phyloP scores from a whole-genome alignment of 495 filamentous ascomycete genomes.

The Xylaria grammica region DNA sequence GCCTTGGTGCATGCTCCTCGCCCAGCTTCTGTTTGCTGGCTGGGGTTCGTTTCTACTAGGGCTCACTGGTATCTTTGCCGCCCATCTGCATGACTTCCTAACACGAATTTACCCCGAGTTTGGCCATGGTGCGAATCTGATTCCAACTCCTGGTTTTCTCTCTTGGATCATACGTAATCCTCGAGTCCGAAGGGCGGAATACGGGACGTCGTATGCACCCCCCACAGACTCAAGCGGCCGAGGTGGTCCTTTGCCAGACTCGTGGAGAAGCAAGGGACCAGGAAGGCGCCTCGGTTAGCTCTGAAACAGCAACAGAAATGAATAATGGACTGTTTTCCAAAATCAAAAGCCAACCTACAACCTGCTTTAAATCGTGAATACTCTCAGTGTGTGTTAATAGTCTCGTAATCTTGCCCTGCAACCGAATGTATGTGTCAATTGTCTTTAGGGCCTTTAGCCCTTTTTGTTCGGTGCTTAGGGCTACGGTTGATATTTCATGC shows the following conservation, averaged over 20 bases:
- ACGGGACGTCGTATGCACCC: slow-evolving; percentile 62
- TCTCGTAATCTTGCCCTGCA: too few species aligned
- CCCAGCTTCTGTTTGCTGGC: slow-evolving; percentile 67
- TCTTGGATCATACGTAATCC: slow-evolving; percentile 63
- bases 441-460: too few species aligned
- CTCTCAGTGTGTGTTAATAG: too few species aligned
- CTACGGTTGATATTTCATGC: too few species aligned
- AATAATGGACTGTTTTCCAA: slow-evolving; percentile 19
- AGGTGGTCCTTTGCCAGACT: slow-evolving; percentile 54
- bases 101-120: slow-evolving; percentile 82
- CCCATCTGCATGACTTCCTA: slow-evolving; percentile 85
- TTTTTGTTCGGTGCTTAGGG: too few species aligned
- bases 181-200: slow-evolving; percentile 50
- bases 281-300: slow-evolving; percentile 68
- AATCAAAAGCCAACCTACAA: too few species aligned
- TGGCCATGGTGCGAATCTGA: slow-evolving; percentile 74
- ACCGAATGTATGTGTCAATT: too few species aligned
- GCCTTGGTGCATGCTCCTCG: slow-evolving; percentile 75
- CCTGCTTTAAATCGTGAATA: too few species aligned
- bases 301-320: neutral
- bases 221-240: slow-evolving; percentile 44
- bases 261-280: slow-evolving; percentile 69
- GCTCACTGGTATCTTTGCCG: slow-evolving; percentile 73
- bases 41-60: slow-evolving; percentile 56
- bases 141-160: slow-evolving; percentile 71